phyloP scores from a whole-genome alignment of 495 filamentous ascomycete genomes.

The Ascobolus immersus region DNA sequence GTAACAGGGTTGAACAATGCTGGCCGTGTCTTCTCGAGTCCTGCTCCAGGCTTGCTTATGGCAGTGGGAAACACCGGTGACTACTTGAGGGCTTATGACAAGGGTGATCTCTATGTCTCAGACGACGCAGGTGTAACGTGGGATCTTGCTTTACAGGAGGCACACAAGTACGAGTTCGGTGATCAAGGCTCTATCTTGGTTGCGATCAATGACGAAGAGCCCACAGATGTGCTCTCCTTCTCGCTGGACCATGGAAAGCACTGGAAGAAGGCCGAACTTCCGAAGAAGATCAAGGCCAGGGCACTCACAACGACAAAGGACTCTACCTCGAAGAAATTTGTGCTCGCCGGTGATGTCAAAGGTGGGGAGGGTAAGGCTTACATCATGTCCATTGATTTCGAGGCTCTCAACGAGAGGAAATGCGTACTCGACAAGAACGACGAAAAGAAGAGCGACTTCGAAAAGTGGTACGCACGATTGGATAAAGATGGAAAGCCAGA shows the following conservation, averaged over 20 bases:
- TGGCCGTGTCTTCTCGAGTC: conserved; percentile 78
- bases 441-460: conserved; percentile 33
- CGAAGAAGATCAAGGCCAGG: conserved; percentile 33
- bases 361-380: conserved; percentile 21
- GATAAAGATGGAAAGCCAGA: conserved; percentile 55
- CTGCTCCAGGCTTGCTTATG: conserved; percentile 78
- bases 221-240: conserved; percentile 43
- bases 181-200: conserved; percentile 71
- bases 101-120: conserved; percentile 62
- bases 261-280: conserved; percentile 42
- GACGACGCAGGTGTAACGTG: conserved; percentile 78
- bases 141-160: conserved; percentile 42
- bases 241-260: conserved; percentile 67
- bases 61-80: conserved; percentile 71
- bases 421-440: conserved; percentile 33
- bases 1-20: conserved; percentile 55
- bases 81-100: conserved; percentile 32
- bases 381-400: conserved; percentile 58
- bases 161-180: conserved; percentile 87
- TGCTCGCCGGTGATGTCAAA: conserved; percentile 36
- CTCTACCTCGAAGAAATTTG: conserved; percentile 71
- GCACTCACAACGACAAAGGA: conserved; percentile 67
- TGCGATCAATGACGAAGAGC: conserved; percentile 40
- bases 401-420: conserved; percentile 49
- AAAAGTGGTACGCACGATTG: conserved; percentile 60